Conservation (phyloP, 768 basidiomycete species). For the Lactarius trivialis region DNA sequence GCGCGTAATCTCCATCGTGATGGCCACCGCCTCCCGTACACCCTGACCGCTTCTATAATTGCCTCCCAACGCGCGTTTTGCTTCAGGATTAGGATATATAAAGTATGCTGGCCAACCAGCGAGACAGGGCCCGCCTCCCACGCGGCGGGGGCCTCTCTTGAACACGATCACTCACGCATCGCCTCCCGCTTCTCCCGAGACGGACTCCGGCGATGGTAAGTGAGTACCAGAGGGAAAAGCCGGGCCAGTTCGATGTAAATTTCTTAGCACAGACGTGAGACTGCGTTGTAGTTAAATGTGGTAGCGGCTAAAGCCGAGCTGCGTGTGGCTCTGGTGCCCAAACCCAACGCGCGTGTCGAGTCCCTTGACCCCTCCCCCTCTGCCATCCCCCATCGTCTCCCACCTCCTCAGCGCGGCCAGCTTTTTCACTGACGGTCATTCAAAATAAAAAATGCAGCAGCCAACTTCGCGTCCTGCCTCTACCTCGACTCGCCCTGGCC, state of each 20-base stretch:
- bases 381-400: background rate
- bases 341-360: background rate
- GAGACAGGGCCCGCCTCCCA: background rate
- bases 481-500: constrained; percentile 51
- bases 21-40: background rate
- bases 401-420: background rate
- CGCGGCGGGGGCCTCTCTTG: background rate
- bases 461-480: constrained; percentile 51
- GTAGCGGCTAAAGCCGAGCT: constrained; percentile 8
- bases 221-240: no score
- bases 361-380: background rate
- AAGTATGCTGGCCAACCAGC: background rate
- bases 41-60: background rate
- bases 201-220: constrained; percentile 13
- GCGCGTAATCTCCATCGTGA: background rate
- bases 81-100: background rate
- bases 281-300: no score
- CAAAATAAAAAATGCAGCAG: constrained; percentile 38
- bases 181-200: background rate
- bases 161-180: no score
- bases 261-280: constrained; percentile 40
- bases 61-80: background rate
- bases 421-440: background rate
- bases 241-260: no score
- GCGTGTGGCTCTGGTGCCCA: background rate